Conservation (phyloP, 164 flowering plant genomes). For the Magnolia kwangsiensis region DNA sequence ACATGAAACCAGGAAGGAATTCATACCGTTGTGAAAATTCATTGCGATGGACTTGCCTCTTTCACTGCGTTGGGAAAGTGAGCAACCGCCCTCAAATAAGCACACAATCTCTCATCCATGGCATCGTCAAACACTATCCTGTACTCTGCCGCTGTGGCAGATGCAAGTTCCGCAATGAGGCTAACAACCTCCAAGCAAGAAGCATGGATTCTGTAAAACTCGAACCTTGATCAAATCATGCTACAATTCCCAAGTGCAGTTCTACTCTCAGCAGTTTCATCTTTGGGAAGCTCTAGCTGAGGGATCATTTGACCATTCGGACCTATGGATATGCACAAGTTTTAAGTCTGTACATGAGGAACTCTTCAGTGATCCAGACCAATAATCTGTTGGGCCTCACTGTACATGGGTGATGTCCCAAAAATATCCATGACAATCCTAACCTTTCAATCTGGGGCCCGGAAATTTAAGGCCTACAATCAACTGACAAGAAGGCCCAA, state of each 20-base stretch:
- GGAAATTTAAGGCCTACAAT: not conserved
- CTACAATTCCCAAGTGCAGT: not conserved
- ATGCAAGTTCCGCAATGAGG: conserved; percentile 80
- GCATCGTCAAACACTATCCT: conserved; percentile 26
- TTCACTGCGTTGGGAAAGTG: conserved; percentile 97
- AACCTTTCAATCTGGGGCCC: not conserved
- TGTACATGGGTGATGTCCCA: not conserved
- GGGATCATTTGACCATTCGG: not conserved
- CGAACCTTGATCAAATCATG: not conserved
- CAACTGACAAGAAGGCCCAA: not conserved
- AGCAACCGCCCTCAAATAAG: conserved; percentile 88
- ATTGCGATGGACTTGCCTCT: conserved; percentile 46
- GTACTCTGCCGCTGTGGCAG: conserved; percentile 78
- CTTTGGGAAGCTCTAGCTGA: not conserved
- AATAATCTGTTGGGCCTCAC: not conserved
- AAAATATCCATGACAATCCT: not conserved
- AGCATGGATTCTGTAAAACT: not conserved
- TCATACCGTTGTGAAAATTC: not conserved
- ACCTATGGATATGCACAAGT: not conserved
- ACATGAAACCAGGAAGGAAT: not conserved
- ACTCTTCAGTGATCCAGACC: not conserved
- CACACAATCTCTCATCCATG: conserved; percentile 70
- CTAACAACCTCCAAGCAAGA: conserved; percentile 55
- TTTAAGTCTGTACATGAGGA: not conserved
- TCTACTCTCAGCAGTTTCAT: not conserved